Percentiles rank a stretch among this genome's conserved stretches.
Conservation (phyloP, 345 rosid species). For the Hevea brasiliensis region DNA sequence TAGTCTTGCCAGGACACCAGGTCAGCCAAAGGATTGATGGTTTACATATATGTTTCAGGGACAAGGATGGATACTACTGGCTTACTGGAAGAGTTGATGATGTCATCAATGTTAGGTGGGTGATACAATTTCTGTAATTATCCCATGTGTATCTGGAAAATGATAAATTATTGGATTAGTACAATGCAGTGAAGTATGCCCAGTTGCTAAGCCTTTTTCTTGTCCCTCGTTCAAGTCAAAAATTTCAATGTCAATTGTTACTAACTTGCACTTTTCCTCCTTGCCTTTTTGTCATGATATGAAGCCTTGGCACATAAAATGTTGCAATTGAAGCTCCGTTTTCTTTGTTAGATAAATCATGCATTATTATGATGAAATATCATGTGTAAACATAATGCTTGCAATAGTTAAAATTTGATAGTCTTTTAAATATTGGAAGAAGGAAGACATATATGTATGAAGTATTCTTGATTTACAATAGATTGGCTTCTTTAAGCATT, state of each 20-base stretch:
- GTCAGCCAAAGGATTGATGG: constrained; percentile 2
- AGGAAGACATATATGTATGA: too few species aligned
- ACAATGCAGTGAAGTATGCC: not conserved
- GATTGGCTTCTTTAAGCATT: too few species aligned
- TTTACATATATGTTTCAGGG: constrained; percentile 56
- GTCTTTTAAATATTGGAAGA: too few species aligned
- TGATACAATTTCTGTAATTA: not conserved
- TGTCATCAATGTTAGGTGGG: constrained; percentile 95
- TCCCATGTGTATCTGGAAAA: not conserved
- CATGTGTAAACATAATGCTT: too few species aligned
- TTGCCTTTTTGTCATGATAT: not conserved
- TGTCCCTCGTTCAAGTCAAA: not conserved
- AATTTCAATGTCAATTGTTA: not conserved
- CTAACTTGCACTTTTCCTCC: not conserved
- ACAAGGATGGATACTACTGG: constrained; percentile 96
- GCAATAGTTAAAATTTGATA: too few species aligned
- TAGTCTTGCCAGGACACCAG: not conserved
- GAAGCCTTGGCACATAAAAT: too few species aligned
- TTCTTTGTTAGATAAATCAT: too few species aligned
- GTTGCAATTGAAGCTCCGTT: too few species aligned
- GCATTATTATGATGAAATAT: too few species aligned
- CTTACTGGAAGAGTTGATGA: constrained; percentile 98
- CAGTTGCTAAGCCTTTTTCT: not conserved
- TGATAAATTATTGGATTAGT: not conserved
- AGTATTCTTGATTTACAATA: too few species aligned